These are phyloP conservation scores for Calonectria naviculata DNA, from an alignment of 2,329 filamentous ascomycete species.

Conservation along the genomic window DNA sequence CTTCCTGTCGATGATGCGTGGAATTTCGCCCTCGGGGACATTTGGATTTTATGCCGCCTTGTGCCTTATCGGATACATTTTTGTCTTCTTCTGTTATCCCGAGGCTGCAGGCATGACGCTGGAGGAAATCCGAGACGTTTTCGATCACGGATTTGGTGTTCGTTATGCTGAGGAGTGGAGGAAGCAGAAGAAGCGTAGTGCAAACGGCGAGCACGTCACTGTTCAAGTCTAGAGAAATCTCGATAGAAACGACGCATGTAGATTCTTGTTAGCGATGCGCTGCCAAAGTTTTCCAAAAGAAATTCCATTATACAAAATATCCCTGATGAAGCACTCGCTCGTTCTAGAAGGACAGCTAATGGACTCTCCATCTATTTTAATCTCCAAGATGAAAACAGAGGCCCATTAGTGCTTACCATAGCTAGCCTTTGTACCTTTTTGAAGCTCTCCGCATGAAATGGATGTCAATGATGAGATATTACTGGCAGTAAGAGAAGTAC, in stretches of 20 bases:
- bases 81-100: conserved; percentile 60
- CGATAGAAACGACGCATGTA: background rate
- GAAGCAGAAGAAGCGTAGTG: conserved; percentile 26
- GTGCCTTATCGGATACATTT: conserved; percentile 23
- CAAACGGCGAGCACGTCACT: background rate
- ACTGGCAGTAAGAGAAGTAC: too few species aligned
- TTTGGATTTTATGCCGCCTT: conserved; percentile 30
- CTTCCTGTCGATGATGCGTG: conserved; percentile 31
- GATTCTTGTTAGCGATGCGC: background rate
- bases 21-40: conserved; percentile 27
- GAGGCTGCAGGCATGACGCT: conserved; percentile 63
- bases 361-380: background rate
- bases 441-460: too few species aligned
- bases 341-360: too few species aligned
- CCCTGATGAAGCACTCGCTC: background rate
- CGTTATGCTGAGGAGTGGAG: conserved; percentile 34
- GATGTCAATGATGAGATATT: too few species aligned
- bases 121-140: conserved; percentile 61
- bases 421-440: too few species aligned
- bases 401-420: too few species aligned
- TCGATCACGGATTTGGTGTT: conserved; percentile 57
- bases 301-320: background rate
- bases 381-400: too few species aligned
- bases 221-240: background rate
- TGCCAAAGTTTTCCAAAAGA: background rate